phyloP scores from a whole-genome alignment of 148 eudicot species.

The Amaranthus palmeri region DNA sequence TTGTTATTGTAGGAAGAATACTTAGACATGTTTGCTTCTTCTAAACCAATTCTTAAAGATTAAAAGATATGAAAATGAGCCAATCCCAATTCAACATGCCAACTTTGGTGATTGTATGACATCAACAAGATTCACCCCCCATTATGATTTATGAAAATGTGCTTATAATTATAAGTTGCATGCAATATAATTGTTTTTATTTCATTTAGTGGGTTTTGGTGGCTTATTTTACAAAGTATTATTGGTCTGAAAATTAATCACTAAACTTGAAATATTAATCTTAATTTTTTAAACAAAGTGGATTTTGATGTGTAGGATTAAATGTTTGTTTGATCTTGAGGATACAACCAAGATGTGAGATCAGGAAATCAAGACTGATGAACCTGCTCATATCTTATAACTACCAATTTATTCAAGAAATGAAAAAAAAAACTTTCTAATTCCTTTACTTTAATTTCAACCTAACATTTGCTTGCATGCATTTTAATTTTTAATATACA shows the following conservation, averaged over 20 bases:
- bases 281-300: background rate
- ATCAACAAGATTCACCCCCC: constrained; percentile 10
- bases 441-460: background rate
- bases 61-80: background rate
- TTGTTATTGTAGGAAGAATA: background rate
- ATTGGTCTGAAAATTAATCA: background rate
- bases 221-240: constrained; percentile 1
- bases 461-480: background rate
- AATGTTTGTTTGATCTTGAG: constrained; percentile 15
- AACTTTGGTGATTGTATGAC: constrained; percentile 12
- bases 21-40: constrained; percentile 4
- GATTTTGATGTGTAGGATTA: background rate
- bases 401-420: background rate
- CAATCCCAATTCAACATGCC: constrained; percentile 3
- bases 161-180: constrained; percentile 1
- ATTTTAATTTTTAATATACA: background rate
- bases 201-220: constrained; percentile 17
- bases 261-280: background rate
- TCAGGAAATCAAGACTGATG: constrained; percentile 3
- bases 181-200: background rate
- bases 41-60: background rate
- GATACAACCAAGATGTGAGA: constrained; percentile 18
- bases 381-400: constrained; percentile 11
- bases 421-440: background rate
- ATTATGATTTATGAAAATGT: background rate